Evolutionary conservation across 2,329 filamentous ascomycete genomes (phyloP).

Genomic region (Plenodomus tracheiphilus): DNA sequence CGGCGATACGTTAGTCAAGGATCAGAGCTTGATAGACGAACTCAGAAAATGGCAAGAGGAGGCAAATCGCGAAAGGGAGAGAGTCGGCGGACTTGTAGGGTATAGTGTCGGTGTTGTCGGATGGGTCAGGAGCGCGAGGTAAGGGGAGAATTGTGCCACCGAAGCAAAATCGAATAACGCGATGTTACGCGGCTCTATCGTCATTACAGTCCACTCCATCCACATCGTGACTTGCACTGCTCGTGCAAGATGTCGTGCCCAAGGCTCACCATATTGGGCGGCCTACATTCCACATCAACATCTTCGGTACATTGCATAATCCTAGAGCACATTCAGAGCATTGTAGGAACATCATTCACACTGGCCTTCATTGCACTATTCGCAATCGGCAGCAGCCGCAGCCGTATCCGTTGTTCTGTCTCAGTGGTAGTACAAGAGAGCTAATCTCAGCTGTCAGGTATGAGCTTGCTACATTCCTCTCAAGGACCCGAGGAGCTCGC

Average conservation of each 20-base stretch:
- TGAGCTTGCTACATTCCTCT: not conserved
- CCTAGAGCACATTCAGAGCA: not conserved
- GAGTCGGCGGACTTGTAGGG: conserved; percentile 76
- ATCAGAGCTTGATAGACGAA: conserved; percentile 59
- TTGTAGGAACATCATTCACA: not conserved
- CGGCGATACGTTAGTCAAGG: conserved; percentile 59
- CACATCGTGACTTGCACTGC: too few relatives aligned
- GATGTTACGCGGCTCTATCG: not conserved
- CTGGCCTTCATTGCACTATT: not conserved
- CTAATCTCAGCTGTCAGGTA: not conserved
- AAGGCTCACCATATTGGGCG: too few relatives aligned
- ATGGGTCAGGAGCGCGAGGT: conserved; percentile 66
- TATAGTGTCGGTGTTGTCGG: conserved; percentile 86
- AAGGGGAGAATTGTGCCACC: not conserved
- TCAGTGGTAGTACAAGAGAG: not conserved
- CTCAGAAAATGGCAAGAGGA: conserved; percentile 71
- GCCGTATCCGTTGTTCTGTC: not conserved
- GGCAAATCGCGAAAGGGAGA: conserved; percentile 70
- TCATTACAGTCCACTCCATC: not conserved
- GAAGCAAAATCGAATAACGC: not conserved
- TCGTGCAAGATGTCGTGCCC: too few relatives aligned
- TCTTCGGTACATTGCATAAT: not conserved
- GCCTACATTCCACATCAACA: not conserved
- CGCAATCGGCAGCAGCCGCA: not conserved
- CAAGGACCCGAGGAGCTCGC: not conserved